Evolutionary conservation across 345 rosid genomes (phyloP).

Genomic region (Aethionema arabicum): DNA sequence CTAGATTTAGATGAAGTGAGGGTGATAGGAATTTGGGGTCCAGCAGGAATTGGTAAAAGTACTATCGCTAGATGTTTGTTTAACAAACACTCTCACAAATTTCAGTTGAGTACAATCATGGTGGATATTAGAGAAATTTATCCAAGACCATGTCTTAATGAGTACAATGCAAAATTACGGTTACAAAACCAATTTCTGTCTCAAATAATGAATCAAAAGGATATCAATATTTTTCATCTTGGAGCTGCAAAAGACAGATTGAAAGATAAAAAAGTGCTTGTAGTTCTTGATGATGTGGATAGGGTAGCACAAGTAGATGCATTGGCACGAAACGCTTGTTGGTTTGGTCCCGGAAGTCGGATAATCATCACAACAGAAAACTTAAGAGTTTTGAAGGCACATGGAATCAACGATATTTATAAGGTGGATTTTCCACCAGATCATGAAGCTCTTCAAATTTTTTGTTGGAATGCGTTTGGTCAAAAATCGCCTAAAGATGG

Average conservation of each 20-base stretch:
- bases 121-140: too few relatives aligned
- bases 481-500: background rate
- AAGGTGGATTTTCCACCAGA: background rate
- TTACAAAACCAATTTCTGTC: conserved; percentile 29
- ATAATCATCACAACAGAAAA: conserved; percentile 16
- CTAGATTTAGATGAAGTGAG: too few relatives aligned
- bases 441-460: conserved; percentile 15
- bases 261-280: conserved; percentile 15
- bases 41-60: too few relatives aligned
- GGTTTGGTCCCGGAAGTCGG: conserved; percentile 7
- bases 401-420: background rate
- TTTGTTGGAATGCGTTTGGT: conserved; percentile 12
- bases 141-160: too few relatives aligned
- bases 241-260: too few relatives aligned
- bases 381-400: background rate
- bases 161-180: conserved; percentile 24
- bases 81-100: too few relatives aligned
- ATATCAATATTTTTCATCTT: too few relatives aligned
- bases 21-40: too few relatives aligned
- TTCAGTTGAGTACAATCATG: too few relatives aligned
- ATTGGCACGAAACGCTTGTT: background rate
- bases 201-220: background rate
- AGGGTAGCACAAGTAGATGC: background rate
- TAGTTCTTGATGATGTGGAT: conserved; percentile 18
- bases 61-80: too few relatives aligned